A percentile compares a stretch with the other conserved stretches of the same genome.
Evolutionary conservation across 169 alveolate species (phyloP).

Genomic region (Plasmodium gonderi): DNA sequence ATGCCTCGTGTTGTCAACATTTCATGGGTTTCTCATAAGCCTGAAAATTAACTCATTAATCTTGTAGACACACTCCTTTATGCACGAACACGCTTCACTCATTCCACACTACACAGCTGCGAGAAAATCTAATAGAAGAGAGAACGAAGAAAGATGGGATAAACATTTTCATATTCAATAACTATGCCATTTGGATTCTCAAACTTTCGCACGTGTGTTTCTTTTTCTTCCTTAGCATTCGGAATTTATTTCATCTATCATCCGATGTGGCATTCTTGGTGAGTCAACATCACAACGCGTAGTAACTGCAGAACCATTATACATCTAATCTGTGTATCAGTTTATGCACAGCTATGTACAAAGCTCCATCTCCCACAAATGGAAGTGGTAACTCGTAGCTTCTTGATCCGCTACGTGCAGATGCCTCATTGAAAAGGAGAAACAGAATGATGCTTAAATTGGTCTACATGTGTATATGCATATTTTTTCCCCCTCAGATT

Average conservation of each 20-base stretch:
- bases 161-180: slow-evolving; percentile 35
- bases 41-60: no score
- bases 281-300: no score
- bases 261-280: neutral
- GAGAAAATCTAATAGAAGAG: slow-evolving; percentile 5
- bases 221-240: slow-evolving; percentile 1
- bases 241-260: neutral
- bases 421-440: neutral
- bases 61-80: no score
- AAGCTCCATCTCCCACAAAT: no score
- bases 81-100: neutral
- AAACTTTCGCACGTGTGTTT: slow-evolving; percentile 26
- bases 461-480: neutral
- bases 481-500: neutral
- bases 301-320: no score
- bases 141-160: slow-evolving; percentile 24
- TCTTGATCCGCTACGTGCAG: no score
- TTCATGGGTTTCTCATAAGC: no score
- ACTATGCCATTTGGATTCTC: slow-evolving; percentile 19
- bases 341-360: no score
- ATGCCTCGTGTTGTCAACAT: no score
- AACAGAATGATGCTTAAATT: neutral
- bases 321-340: no score
- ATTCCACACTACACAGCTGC: neutral
- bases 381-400: no score